Evolutionary conservation across 78 protist genomes (phyloP).

Genomic region (Tieghemostelium lacteum): DNA sequence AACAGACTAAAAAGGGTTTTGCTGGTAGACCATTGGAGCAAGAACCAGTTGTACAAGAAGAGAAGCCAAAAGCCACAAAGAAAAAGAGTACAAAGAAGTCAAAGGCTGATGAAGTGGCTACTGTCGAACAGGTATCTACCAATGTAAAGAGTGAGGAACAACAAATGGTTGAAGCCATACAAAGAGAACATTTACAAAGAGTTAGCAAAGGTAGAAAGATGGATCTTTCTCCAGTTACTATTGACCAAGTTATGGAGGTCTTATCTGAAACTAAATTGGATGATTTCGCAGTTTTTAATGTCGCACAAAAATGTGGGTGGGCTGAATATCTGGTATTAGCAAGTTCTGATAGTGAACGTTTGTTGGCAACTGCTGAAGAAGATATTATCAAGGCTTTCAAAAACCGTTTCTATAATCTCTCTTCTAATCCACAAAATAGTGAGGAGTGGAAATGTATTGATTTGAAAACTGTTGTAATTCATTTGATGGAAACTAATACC

Average conservation of each 20-base stretch:
- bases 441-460: conserved; percentile 49
- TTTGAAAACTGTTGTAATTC: conserved; percentile 16
- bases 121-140: neutral
- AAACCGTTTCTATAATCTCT: neutral
- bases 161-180: neutral
- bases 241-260: conserved; percentile 31
- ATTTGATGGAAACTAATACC: conserved; percentile 51
- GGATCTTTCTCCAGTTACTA: conserved; percentile 6
- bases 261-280: conserved; percentile 50
- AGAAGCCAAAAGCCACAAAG: neutral
- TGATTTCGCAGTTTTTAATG: conserved; percentile 44
- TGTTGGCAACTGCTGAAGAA: conserved; percentile 27
- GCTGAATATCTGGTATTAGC: conserved; percentile 41
- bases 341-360: conserved; percentile 58
- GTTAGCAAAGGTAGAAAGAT: neutral
- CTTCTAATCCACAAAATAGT: neutral
- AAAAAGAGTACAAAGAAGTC: neutral
- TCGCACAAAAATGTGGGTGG: conserved; percentile 38
- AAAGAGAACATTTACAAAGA: neutral
- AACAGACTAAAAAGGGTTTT: neutral
- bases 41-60: neutral
- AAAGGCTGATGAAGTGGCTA: neutral
- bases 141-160: no score
- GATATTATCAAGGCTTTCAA: conserved; percentile 10
- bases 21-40: neutral